Base-by-base conservation (phyloP, 2,329 filamentous ascomycete species). In the Colletotrichum aenigma region DNA sequence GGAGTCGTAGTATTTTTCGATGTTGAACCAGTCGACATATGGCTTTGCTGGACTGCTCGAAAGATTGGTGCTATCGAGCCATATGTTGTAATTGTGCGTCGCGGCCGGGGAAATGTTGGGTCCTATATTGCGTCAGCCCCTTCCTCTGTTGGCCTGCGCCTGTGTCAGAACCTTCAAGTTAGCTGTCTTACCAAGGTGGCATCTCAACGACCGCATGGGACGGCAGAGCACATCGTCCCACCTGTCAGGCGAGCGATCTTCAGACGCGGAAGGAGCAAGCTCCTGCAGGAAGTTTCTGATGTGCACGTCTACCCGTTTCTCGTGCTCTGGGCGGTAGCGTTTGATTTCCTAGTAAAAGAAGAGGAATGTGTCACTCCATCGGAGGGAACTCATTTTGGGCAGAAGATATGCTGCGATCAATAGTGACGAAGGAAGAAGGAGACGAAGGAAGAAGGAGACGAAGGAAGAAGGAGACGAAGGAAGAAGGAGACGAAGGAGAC, bases 331-430 rank as follows among this genome's bases (percentile, higher is more conserved):
- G 24, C 24, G 55, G 55, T 28, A 28, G 16, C 24, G 55, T 56
- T 28, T 10, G 21, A 56, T 56, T 13, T 56, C 52, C 52, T 2
- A 56, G n/a, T 18, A 58, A 10, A 28, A 28, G 55, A 58, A 58
- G 4, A 26, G 55, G 5, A 58, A 28, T 0, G 55, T 18, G 7
- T 28, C 4, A 9, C 24, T 10, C 43, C 43, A 48, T 48, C 10
- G 6, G 0, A 48, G 0, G 0, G 43, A 12, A 48, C 10, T 48
- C 43, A 48, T 48, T n/a, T 48, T 4, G 6, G 18, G 43, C 43
- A 43, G 1, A 0, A 1, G 8, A 6, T n/a, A n/a, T 12, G 0
- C 18, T n/a, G 18, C 8, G 38, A 4, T 34, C 1, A 6, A 48
- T 18, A 18, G 36, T 38, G 36, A 38, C 36, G 7, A 38, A 18